Conservation (phyloP, 164 flowering plant genomes). For the Umbilicus rupestris region DNA sequence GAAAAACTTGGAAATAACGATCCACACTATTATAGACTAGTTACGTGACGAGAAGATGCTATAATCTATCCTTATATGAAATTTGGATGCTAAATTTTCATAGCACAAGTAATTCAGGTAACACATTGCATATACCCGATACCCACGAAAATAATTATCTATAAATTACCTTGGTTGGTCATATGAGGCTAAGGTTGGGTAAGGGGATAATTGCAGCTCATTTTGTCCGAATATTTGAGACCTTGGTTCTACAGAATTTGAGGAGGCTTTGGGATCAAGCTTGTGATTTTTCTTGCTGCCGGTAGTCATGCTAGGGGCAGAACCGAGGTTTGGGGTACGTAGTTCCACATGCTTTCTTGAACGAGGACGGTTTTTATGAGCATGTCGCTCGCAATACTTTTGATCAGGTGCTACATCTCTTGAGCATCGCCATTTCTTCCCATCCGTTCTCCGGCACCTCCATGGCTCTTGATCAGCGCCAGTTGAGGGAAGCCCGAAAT, state of each 20-base stretch:
- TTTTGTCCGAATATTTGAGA: constrained; percentile 14
- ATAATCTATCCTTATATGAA: too few relatives aligned
- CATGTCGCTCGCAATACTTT: constrained; percentile 26
- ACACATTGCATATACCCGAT: too few relatives aligned
- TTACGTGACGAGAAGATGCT: too few relatives aligned
- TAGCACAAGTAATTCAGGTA: too few relatives aligned
- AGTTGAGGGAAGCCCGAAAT: constrained; percentile 5
- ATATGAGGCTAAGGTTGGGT: constrained; percentile 16
- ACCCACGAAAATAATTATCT: too few relatives aligned
- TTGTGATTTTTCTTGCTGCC: not conserved
- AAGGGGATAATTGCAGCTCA: constrained; percentile 16
- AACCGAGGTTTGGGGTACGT: constrained; percentile 1
- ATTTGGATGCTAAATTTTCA: too few relatives aligned
- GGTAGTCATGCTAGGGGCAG: not conserved
- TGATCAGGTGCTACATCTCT: constrained; percentile 11
- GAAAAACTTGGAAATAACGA: too few relatives aligned
- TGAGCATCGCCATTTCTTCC: constrained; percentile 10
- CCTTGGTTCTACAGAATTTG: not conserved
- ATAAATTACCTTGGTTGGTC: constrained; percentile 31
- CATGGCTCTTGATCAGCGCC: constrained; percentile 9
- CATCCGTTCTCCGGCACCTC: constrained; percentile 11
- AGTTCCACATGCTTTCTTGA: constrained; percentile 22
- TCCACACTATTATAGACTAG: too few relatives aligned
- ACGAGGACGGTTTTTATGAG: constrained; percentile 29
- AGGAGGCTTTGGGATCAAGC: not conserved